These are phyloP conservation scores for Rutstroemia sydowiana DNA, from an alignment of 2,329 filamentous ascomycete species.

Conservation along the genomic window DNA sequence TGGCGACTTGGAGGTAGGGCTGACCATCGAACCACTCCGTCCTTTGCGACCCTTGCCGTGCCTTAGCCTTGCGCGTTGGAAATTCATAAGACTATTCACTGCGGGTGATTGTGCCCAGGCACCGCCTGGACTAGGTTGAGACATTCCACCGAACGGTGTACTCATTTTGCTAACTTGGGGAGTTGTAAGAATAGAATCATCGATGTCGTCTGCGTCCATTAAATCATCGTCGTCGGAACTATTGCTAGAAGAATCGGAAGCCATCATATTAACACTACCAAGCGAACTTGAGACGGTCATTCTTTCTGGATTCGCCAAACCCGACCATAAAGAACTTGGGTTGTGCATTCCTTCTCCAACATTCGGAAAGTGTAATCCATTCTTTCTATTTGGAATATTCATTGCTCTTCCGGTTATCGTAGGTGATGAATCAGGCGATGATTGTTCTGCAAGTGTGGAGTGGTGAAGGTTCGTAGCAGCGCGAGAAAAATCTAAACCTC, in stretches of 20 bases:
- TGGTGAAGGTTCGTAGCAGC: slow-evolving; percentile 93
- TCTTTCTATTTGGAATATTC: slow-evolving; percentile 50
- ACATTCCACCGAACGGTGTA: slow-evolving; percentile 35
- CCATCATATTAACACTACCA: slow-evolving; percentile 49
- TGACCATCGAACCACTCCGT: slow-evolving; percentile 59
- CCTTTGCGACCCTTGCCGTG: slow-evolving; percentile 57
- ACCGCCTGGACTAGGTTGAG: slow-evolving; percentile 44
- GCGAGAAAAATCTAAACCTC: slow-evolving; percentile 86
- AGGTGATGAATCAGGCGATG: slow-evolving; percentile 85
- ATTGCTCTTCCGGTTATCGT: slow-evolving; percentile 67
- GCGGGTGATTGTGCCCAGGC: slow-evolving; percentile 67
- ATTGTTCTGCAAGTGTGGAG: slow-evolving; percentile 82
- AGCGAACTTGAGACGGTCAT: slow-evolving; percentile 68
- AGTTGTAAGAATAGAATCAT: slow-evolving; percentile 75
- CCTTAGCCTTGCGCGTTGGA: slow-evolving; percentile 54
- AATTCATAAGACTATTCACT: slow-evolving; percentile 71
- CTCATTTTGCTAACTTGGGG: slow-evolving; percentile 64
- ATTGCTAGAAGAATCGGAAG: slow-evolving; percentile 70
- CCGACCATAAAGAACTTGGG: slow-evolving; percentile 58
- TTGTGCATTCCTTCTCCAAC: slow-evolving; percentile 59
- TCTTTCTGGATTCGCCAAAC: slow-evolving; percentile 61
- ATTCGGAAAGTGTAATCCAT: slow-evolving; percentile 38
- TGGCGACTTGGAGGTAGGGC: slow-evolving; percentile 68
- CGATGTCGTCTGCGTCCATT: slow-evolving; percentile 65
- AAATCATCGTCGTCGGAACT: slow-evolving; percentile 62